Evolutionary conservation across 1,139 yeast species (phyloP), one percentile per base, ranked within the genome.

Genomic region (Saccharomyces hybrid): DNA sequence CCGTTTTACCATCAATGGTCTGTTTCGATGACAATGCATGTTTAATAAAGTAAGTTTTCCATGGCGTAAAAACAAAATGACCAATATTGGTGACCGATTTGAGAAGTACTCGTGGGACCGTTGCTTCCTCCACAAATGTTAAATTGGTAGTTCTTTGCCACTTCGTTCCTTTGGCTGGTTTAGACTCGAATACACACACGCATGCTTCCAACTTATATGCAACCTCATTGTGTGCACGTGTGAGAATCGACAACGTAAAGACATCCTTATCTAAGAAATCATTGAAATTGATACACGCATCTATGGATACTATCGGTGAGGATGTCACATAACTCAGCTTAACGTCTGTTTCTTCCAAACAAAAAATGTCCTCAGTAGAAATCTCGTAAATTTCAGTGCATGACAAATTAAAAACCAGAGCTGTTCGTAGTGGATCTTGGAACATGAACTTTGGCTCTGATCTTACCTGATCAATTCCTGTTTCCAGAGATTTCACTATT

Each of bases 1-100:
- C 48, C 28, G 41, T 31, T 14, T 44, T 42, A 13, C 56, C 61
- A n/a, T 48, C 50, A 28, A 62, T 52, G 2, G 50, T 26, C 31
- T 60, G 60, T 34, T 54, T 56, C 27, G 61, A 55, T 6, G 61
- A 61, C 42, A 49, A 52, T 4, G 63, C 59, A 25, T 57, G 31
- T 4, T 50, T 49, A 13, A 60, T 52, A 42, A 62, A 61, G 8
- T 56, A 47, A 7, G 54, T 53, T 23, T 50, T 47, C 6, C 30
- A 32, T 2, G 57, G 48, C 16, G 58, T 53, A 48, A 61, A 57
- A 5, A 63, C 42, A 41, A 61, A 54, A 41, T 58, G 56, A 4
- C 64, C 64, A 25, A 61, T 51, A 48, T 61, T 56, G 14, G 59
- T 32, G 8, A 61, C 53, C 4, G 60, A 50, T 31, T 51, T 58